A percentile compares a stretch with the other conserved stretches of the same genome.
These are phyloP conservation scores for Colletotrichum lini DNA, from an alignment of 2,329 filamentous ascomycete genomes.

Conservation along the genomic window DNA sequence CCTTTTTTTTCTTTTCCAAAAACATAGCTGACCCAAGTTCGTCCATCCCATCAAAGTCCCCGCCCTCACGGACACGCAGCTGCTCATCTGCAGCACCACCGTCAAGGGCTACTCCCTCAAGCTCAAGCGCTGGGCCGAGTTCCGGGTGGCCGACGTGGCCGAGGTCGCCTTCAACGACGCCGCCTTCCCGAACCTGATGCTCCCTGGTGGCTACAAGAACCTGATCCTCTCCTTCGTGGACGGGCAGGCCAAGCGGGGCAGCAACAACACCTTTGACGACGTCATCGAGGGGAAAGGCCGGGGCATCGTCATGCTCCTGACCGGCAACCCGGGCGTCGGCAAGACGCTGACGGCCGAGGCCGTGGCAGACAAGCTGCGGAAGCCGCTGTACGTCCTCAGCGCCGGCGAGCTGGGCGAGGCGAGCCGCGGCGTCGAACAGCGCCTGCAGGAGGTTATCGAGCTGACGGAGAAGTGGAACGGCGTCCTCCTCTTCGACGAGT, in stretches of 20 bases:
- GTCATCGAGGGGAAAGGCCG: constrained; percentile 48
- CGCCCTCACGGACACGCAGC: too few relatives aligned
- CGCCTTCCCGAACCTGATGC: constrained; percentile 46
- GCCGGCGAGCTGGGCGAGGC: constrained; percentile 27
- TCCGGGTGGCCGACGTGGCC: constrained; percentile 21
- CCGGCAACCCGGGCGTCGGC: constrained; percentile 18
- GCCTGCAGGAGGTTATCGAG: constrained; percentile 3
- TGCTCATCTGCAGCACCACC: neutral
- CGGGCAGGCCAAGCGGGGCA: constrained; percentile 36
- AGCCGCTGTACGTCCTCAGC: constrained; percentile 16
- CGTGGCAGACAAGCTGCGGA: neutral
- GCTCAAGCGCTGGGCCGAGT: neutral
- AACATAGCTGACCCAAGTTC: too few relatives aligned
- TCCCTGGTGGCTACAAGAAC: constrained; percentile 45
- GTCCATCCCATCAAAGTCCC: too few relatives aligned
- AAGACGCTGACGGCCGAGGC: constrained; percentile 24
- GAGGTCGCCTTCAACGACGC: constrained; percentile 44
- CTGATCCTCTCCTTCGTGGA: constrained; percentile 46
- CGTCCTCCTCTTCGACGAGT: constrained; percentile 87
- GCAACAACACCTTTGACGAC: constrained; percentile 46
- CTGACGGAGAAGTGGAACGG: constrained; percentile 75
- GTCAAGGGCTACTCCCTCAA: constrained; percentile 17
- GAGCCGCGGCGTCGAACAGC: constrained; percentile 3
- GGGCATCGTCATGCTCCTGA: constrained; percentile 26
- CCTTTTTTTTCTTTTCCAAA: too few relatives aligned